Evolutionary conservation across 768 basidiomycete species (phyloP).

Genomic region (Boletus rex-veris): DNA sequence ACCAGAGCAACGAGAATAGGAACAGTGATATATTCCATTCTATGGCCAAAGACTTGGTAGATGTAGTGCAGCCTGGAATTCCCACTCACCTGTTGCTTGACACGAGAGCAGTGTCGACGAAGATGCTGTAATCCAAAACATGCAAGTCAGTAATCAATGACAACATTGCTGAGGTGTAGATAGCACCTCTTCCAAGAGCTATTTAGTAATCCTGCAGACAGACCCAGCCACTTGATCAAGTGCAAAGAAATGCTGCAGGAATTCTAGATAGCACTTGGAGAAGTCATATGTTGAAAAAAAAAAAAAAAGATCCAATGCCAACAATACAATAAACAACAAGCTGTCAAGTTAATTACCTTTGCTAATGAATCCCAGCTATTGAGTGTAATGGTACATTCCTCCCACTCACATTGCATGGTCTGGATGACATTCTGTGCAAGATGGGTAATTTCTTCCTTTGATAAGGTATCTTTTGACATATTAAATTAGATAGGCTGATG

Average conservation of each 20-base stretch:
- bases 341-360: slow-evolving; percentile 25
- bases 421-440: slow-evolving; percentile 26
- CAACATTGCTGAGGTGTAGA: not conserved
- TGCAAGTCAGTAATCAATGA: slow-evolving; percentile 7
- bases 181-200: slow-evolving; percentile 11
- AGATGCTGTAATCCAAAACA: slow-evolving; percentile 21
- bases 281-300: not conserved
- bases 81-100: slow-evolving; percentile 10
- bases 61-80: not conserved
- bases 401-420: slow-evolving; percentile 30
- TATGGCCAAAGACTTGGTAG: not conserved
- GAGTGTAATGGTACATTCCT: slow-evolving; percentile 21
- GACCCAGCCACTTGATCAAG: slow-evolving; percentile 3
- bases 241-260: slow-evolving; percentile 14
- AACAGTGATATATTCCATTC: slow-evolving; percentile 29
- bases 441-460: slow-evolving; percentile 17
- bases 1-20: slow-evolving; percentile 27
- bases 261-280: slow-evolving; percentile 6
- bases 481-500: slow-evolving; percentile 12
- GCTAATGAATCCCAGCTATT: slow-evolving; percentile 29
- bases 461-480: slow-evolving; percentile 18
- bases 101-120: slow-evolving; percentile 22
- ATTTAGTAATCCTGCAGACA: slow-evolving; percentile 23
- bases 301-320: slow-evolving; percentile 1
- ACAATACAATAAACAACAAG: slow-evolving; percentile 2